Percentiles rank a stretch among this genome's conserved stretches.
Evolutionary conservation across 176 grass and related monocot genomes (phyloP).

Genomic region (Bolboschoenus planiculmis): DNA sequence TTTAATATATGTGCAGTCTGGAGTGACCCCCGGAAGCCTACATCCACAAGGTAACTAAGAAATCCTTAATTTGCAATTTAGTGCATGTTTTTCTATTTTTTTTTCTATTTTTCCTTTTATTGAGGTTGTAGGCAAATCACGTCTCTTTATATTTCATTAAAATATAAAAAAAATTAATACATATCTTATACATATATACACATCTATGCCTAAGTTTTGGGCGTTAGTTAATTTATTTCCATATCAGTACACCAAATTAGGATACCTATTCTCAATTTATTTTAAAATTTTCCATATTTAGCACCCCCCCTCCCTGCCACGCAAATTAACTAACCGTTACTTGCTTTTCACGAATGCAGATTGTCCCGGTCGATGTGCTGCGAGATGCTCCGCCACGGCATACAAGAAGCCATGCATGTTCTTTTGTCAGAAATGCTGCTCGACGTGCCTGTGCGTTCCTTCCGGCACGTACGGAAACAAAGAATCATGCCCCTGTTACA

Average conservation of each 20-base stretch:
- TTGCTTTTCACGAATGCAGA: constrained; percentile 25
- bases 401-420: constrained; percentile 83
- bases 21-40: constrained; percentile 51
- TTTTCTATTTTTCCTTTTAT: background rate
- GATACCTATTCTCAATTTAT: background rate
- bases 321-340: background rate
- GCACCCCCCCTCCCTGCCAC: no score
- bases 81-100: background rate
- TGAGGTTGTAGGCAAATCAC: background rate
- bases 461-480: constrained; percentile 67
- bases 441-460: constrained; percentile 55
- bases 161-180: background rate
- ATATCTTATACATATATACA: background rate
- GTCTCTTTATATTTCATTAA: background rate
- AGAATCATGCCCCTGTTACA: constrained; percentile 58
- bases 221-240: background rate
- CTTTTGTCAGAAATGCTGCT: constrained; percentile 75
- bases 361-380: constrained; percentile 30
- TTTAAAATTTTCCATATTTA: background rate
- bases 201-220: no score
- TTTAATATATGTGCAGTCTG: constrained; percentile 27
- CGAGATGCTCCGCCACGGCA: constrained; percentile 49
- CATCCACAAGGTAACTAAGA: constrained; percentile 36
- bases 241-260: background rate
- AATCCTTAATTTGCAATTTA: background rate